These are phyloP conservation scores for Cyberlindnera xylosilytica DNA, from an alignment of 805 yeast species.

Conservation along the genomic window DNA sequence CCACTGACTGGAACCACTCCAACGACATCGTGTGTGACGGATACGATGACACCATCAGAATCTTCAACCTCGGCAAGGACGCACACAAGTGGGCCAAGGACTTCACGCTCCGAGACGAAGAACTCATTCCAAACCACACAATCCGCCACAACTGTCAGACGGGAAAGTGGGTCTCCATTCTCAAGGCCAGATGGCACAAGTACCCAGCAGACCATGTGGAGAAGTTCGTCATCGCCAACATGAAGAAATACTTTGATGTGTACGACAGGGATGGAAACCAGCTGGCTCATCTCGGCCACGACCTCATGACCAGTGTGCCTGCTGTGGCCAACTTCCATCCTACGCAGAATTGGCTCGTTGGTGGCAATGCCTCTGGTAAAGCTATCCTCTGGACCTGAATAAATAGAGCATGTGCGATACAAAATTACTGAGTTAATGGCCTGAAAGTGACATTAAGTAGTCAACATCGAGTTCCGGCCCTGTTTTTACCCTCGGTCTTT, in stretches of 20 bases:
- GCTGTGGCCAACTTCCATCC: slow-evolving; percentile 87
- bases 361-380: slow-evolving; percentile 94
- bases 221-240: slow-evolving; percentile 88
- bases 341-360: slow-evolving; percentile 82
- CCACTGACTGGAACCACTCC: slow-evolving; percentile 70
- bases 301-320: slow-evolving; percentile 81
- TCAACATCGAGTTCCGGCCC: background rate
- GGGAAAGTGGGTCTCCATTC: slow-evolving; percentile 93
- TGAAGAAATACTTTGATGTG: slow-evolving; percentile 85
- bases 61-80: slow-evolving; percentile 53
- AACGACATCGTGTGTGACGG: slow-evolving; percentile 84
- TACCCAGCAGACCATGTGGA: slow-evolving; percentile 68
- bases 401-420: no score
- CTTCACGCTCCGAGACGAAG: slow-evolving; percentile 15
- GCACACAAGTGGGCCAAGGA: slow-evolving; percentile 20
- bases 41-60: slow-evolving; percentile 78
- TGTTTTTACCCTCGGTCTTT: background rate
- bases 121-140: slow-evolving; percentile 58
- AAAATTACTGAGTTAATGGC: no score
- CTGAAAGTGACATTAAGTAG: no score
- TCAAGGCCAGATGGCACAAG: slow-evolving; percentile 84
- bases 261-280: slow-evolving; percentile 75
- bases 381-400: slow-evolving; percentile 64
- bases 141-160: slow-evolving; percentile 92
- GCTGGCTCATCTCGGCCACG: slow-evolving; percentile 67